Evolutionary conservation across 352 stramenopile species (phyloP), one percentile per base, ranked within the genome.

Genomic region (Albugo laibachii): DNA sequence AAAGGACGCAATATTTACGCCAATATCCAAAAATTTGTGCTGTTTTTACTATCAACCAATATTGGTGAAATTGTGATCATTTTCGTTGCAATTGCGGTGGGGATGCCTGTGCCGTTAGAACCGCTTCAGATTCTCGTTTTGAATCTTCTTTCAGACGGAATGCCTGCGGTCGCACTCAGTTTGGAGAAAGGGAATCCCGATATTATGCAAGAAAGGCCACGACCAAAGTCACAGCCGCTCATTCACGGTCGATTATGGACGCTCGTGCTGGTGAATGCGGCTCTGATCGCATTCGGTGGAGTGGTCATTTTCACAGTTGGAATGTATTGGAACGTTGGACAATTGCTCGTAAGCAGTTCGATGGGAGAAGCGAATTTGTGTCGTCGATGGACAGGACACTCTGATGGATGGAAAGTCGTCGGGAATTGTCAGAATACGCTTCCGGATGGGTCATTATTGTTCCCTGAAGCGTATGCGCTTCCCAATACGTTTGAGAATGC

Each of bases 111-210:
- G 38, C 93, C 93, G 11, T 56, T 99, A 11, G 96, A 95, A 53
- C 83, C 93, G 19, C 79, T 98, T 14, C 94, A 97, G 71, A 97
- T 99, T 64, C 60, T 99, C 19, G 96, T 96, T 63, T 74, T 99
- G n/a, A 98, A 99, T 58, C 62, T 99, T n/a, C 97, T 99, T 55
- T 98, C 97, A 56, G 94, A 98, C 34, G 75, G 75, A 10, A 83
- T 83, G 69, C 75, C 75, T 24, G 75, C 71, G 1, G 69, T 80
- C 0, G 66, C 73, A 13, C 38, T 85, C 24, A 85, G 73, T 49
- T 66, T 85, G 40, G 73, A 85, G 52, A 69, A 79, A 41, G 73
- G 73, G 6, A 63, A 83, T 13, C 68, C 68, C 12, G 24, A 56
- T 1, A 83, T 83, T 48, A 85, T 85, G 73, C 49, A 64, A 21